Evolutionary conservation across 1,284 basidiomycete species (phyloP), one percentile per base, ranked within the genome.

Genomic region (Leucoagaricus sp.): DNA sequence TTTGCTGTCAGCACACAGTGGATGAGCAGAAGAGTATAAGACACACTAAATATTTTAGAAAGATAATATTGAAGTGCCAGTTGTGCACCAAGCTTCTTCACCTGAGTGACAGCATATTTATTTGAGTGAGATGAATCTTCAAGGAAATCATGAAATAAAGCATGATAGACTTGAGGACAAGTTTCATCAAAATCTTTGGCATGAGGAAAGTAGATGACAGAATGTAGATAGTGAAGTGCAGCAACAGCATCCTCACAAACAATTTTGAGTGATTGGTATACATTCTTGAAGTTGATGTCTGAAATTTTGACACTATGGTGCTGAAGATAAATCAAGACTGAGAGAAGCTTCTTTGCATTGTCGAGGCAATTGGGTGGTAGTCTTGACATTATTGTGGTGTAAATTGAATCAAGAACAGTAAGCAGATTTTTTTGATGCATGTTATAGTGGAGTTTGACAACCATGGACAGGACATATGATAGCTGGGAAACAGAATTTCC

Each of bases 401-500:
- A 52, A 15, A 52, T 31, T 29, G 40, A 26, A 17, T 52, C 50
- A 12, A 52, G 40, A 25, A 31, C 38, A 3, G 29, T 19, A 2
- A 52, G 17, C 2, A 41, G 50, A 21, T 44, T 52, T 33, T 26
- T 13, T 44, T 8, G 12, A 21, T 2, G 19, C 6, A 26, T n/a
- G 50, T n/a, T 2, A 28, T 6, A 10, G 33, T 12, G n/a, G n/a
- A n/a, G n/a, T 10, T 52, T 52, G 4, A 28, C 28, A 19, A 52
- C 33, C 9, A 23, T 28, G 10, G 50, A 41, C n/a, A 52, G 28
- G 4, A 44, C 50, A 5, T 23, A 31, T 19, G 19, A 17, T 5
- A 52, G 28, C 15, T 52, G 50, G 10, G 17, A n/a, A 12, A 52
- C 9, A 3, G 50, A 41, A 25, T 52, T 52, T n/a, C n/a, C n/a